Evolutionary conservation across 768 basidiomycete genomes (phyloP), one percentile per base, ranked within the genome.

Genomic region (Fomitopsis pulvina): DNA sequence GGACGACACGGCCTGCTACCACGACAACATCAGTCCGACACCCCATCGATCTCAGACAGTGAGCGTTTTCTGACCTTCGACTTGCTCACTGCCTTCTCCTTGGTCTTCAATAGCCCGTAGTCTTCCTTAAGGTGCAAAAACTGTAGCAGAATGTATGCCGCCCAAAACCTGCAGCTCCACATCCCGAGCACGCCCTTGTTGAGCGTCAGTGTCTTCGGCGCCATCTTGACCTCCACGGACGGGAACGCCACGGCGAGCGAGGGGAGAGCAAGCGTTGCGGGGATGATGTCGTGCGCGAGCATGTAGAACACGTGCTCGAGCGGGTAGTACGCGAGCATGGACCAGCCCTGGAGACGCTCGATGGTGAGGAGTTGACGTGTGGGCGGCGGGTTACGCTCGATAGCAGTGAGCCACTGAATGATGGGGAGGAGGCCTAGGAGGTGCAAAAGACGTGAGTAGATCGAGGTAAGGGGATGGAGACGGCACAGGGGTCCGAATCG

Each of bases 151-250:
- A 90, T 74, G 59, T 93, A 93, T 21, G 78, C 64, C 1, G 83
- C 84, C 92, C 90, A 94, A 63, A 83, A 86, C 20, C 91, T 81
- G 47, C 76, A 79, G 12, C 88, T 90, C 86, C 85, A 88, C 46
- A 83, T 57, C 2, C 75, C 71, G 32, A 92, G 63, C 24, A 62
- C 65, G 28, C 70, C 67, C 7, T 75, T 53, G 49, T 83, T 68
- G 37, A 87, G 61, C 5, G 57, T 60, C 41, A 80, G 66, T 22
- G 61, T 65, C 53, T 72, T 75, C 10, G 37, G 24, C 47, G 44
- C 42, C 12, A 41, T 43, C 41, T 57, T 47, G 10, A 48, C 29
- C 22, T 38, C 34, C 16, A 54, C 29, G 39, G 69, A 67, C 10
- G 73, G 67, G 45, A 78, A 59, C 25, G 77, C 48, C 14, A 75